A percentile compares a stretch with the other conserved stretches of the same genome.
Conservation (phyloP, 768 basidiomycete genomes). For the Psilocybe subaeruginosa region DNA sequence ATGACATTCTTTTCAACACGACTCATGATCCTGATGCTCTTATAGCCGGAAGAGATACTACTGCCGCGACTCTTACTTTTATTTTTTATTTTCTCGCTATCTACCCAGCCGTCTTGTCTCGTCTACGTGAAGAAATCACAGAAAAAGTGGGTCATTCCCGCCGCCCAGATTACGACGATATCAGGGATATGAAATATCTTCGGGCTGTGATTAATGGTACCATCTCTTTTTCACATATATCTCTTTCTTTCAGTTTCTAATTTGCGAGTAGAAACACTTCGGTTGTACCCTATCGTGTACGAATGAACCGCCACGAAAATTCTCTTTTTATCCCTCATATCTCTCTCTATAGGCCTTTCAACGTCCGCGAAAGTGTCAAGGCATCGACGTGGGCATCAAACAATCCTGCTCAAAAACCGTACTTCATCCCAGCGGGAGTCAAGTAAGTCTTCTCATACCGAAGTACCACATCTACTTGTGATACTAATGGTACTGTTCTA, state of each 20-base stretch:
- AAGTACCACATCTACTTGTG: neutral
- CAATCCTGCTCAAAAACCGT: slow-evolving; percentile 47
- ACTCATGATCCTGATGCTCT: no score
- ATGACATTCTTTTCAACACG: no score
- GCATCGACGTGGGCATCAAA: slow-evolving; percentile 51
- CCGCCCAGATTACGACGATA: slow-evolving; percentile 55
- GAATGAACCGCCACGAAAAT: slow-evolving; percentile 7
- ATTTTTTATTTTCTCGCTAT: slow-evolving; percentile 49
- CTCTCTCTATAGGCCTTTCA: slow-evolving; percentile 44
- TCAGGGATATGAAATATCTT: slow-evolving; percentile 65
- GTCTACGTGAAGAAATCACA: slow-evolving; percentile 61
- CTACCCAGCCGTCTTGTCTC: slow-evolving; percentile 47
- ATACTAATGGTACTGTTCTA: neutral
- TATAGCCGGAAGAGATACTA: slow-evolving; percentile 48
- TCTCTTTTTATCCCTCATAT: neutral
- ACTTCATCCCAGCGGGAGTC: slow-evolving; percentile 48
- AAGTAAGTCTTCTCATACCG: slow-evolving; percentile 18
- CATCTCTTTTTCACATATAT: neutral
- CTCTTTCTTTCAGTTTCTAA: neutral
- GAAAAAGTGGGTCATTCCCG: slow-evolving; percentile 49
- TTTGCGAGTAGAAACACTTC: slow-evolving; percentile 46
- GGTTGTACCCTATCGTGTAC: slow-evolving; percentile 59
- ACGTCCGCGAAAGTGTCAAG: slow-evolving; percentile 49
- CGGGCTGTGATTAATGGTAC: slow-evolving; percentile 68
- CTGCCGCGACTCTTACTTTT: slow-evolving; percentile 46